Evolutionary conservation across 768 basidiomycete genomes (phyloP), one percentile per base, ranked within the genome.

Genomic region (Auriscalpium vulgare): DNA sequence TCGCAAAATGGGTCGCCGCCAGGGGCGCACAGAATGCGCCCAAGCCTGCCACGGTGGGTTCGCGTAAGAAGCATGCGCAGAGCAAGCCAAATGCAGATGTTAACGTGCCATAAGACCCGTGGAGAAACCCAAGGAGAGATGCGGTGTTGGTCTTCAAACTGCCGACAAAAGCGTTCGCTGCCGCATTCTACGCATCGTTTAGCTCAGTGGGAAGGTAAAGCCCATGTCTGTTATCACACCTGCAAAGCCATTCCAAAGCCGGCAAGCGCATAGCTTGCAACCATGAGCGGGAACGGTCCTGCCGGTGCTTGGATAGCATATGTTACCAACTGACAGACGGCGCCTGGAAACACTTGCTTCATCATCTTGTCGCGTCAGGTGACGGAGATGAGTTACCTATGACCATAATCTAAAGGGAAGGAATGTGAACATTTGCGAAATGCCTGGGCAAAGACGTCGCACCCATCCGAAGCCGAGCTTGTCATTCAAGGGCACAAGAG

Each of bases 111-210:
- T 69, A 71, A 4, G 59, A 45, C 4, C 62, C 67, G 44, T 71
- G 69, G 6, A 68, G 53, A 13, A 67, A 47, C 10, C 65, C 56
- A 50, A 70, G 57, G 48, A 67, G 66, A 8, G 55, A 47, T 13
- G 56, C 66, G 10, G 70, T 66, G 46, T 74, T 68, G 14, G 68
- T 68, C 5, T 71, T 72, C 16, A 80, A 60, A 21, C 73, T 68
- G 0, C 75, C 73, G 2, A 75, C 69, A 35, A 76, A 74, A 2
- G 75, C 74, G 54, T 79, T 81, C 13, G 73, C 72, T 61, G 78
- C 78, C 16, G 78, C 75, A 50, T 80, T 75, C 72, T 78, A 13
- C 34, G 50, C 45, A 34, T 55, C 29, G 7, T 29, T 29, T 13
- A 51, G 21, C 19, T 43, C 23, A 46, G 10, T 17, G 37, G 21